A percentile compares a stretch with the other conserved stretches of the same genome.
Evolutionary conservation across 345 rosid genomes (phyloP).

Genomic region (Populus alba): DNA sequence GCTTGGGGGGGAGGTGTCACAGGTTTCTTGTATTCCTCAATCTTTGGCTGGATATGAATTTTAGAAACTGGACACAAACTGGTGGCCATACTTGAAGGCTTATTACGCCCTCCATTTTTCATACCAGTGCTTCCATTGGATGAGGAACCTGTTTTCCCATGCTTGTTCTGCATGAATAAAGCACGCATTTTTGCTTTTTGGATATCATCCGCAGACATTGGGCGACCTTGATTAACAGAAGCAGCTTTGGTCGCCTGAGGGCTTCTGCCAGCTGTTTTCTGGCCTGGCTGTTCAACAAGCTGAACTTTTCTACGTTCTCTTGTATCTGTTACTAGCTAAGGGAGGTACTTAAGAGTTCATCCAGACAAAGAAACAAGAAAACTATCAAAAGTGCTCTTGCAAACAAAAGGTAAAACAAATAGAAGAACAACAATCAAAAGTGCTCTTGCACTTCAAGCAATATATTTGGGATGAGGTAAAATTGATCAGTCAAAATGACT

Average conservation of each 20-base stretch:
- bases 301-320: slow-evolving; percentile 91
- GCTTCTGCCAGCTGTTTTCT: slow-evolving; percentile 66
- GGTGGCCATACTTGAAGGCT: slow-evolving; percentile 30
- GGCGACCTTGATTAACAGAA: slow-evolving; percentile 65
- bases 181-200: slow-evolving; percentile 98
- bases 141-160: slow-evolving; percentile 52
- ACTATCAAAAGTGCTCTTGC: background rate
- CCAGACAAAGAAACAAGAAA: background rate
- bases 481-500: background rate
- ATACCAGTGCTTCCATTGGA: slow-evolving; percentile 42
- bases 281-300: slow-evolving; percentile 97
- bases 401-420: background rate
- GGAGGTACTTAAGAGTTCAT: slow-evolving; percentile 16
- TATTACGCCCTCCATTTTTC: slow-evolving; percentile 42
- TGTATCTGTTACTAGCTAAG: slow-evolving; percentile 73
- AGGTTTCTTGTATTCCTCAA: slow-evolving; percentile 45
- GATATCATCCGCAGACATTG: slow-evolving; percentile 98
- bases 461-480: background rate
- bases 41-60: slow-evolving; percentile 30
- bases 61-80: slow-evolving; percentile 29
- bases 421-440: background rate
- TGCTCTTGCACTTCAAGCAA: background rate
- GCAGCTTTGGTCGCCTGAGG: slow-evolving; percentile 58
- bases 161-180: slow-evolving; percentile 70
- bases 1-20: slow-evolving; percentile 17